Evolutionary conservation across 768 basidiomycete species (phyloP).

Genomic region (Boletus edulis): DNA sequence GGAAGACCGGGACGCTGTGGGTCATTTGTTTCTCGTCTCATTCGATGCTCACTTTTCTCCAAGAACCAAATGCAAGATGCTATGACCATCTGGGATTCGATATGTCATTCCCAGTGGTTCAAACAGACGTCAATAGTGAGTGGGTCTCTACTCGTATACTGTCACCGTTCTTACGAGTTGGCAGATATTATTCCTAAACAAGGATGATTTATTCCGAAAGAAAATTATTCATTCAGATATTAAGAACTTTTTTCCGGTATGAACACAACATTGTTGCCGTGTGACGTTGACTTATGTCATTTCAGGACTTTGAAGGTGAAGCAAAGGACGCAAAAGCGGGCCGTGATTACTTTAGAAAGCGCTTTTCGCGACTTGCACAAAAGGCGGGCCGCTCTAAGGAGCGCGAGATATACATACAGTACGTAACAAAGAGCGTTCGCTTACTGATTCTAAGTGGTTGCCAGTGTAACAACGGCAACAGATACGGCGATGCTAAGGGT

Average conservation of each 20-base stretch:
- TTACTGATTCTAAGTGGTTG: constrained; percentile 6
- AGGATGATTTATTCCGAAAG: constrained; percentile 87
- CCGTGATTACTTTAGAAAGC: constrained; percentile 85
- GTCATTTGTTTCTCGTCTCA: constrained; percentile 28
- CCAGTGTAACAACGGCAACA: constrained; percentile 84
- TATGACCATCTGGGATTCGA: constrained; percentile 98
- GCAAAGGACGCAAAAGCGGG: constrained; percentile 69
- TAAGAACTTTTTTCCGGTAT: constrained; percentile 83
- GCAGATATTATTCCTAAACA: constrained; percentile 93
- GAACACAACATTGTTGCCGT: constrained; percentile 15
- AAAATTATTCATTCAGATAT: constrained; percentile 84
- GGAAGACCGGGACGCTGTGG: constrained; percentile 86
- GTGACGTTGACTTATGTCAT: neutral
- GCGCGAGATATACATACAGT: constrained; percentile 94
- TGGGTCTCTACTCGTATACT: constrained; percentile 2
- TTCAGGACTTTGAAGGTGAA: constrained; percentile 85
- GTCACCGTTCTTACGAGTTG: neutral
- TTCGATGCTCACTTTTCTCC: neutral
- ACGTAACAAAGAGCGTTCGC: constrained; percentile 33
- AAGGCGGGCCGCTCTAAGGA: constrained; percentile 84
- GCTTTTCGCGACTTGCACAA: constrained; percentile 79
- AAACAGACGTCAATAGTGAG: constrained; percentile 86
- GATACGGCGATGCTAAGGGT: constrained; percentile 86
- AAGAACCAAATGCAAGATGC: constrained; percentile 99
- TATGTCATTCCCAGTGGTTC: constrained; percentile 98